These are phyloP conservation scores for Annona squamosa DNA, from an alignment of 164 flowering plant species.

Conservation along the genomic window DNA sequence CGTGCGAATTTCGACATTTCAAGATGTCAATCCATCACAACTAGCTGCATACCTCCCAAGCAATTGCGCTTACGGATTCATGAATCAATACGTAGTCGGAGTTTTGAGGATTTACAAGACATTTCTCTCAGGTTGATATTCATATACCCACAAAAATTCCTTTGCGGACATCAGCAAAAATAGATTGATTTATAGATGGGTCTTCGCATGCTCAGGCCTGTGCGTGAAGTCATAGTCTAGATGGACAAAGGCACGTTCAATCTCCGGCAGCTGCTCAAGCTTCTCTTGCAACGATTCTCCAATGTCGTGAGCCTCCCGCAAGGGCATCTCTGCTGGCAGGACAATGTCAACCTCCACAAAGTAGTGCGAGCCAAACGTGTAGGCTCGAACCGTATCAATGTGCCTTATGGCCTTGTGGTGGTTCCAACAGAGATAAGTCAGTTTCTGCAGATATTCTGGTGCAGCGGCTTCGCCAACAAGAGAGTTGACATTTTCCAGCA, in stretches of 20 bases:
- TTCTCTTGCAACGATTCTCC: slow-evolving; percentile 88
- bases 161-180: too few species aligned
- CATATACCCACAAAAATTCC: too few species aligned
- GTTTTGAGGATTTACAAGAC: too few species aligned
- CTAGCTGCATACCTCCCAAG: too few species aligned
- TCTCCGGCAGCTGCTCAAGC: slow-evolving; percentile 79
- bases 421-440: slow-evolving; percentile 92
- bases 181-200: slow-evolving; percentile 25
- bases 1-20: too few species aligned
- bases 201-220: slow-evolving; percentile 81
- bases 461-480: slow-evolving; percentile 77
- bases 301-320: slow-evolving; percentile 86
- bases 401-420: slow-evolving; percentile 80
- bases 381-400: slow-evolving; percentile 79
- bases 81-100: too few species aligned
- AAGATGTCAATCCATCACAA: too few species aligned
- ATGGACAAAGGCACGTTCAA: slow-evolving; percentile 93
- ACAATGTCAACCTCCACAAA: slow-evolving; percentile 98
- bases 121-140: too few species aligned
- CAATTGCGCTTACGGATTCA: too few species aligned
- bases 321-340: slow-evolving; percentile 68
- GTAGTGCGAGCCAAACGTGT: slow-evolving; percentile 96
- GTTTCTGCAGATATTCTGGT: slow-evolving; percentile 83
- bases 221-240: slow-evolving; percentile 80
- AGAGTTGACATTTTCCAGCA: slow-evolving; percentile 85